Evolutionary conservation across 1,284 basidiomycete species (phyloP), one percentile per base, ranked within the genome.

Genomic region (Anthracocystis panici-leucophaei): DNA sequence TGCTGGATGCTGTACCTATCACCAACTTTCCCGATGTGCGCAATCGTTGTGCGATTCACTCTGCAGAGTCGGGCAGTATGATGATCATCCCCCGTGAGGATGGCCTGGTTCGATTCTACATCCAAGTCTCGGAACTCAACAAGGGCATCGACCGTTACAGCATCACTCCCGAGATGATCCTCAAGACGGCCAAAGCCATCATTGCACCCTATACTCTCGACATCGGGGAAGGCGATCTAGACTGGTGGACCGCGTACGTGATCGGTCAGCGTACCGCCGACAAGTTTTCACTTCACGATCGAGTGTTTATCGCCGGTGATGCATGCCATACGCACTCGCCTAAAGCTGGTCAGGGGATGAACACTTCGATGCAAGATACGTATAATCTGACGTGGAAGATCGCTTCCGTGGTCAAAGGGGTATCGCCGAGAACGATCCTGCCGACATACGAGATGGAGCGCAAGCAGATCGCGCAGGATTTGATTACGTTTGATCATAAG

Each of bases 401-500:
- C 48, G 88, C 87, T 0, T 89, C 92, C 56, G 92, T 93, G 21
- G 85, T 93, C 20, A 89, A 89, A 54, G 92, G 91, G 10, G 90
- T 90, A 88, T 91, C 92, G 1, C 87, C 89, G 42, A 86, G 88
- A 2, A 89, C 89, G 0, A 85, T 95, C 12, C 86, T 95, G 23
- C 88, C 90, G 78, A 93, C 93, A 27, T 68, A 66, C 55, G 62
- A 70, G 53, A 50, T 57, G 90, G 83, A 93, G 91, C 75, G 92
- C 92, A 0, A 89, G 57, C 75, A 80, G 57, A 78, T 78, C 20
- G 83, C 80, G 16, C 60, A 92, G 83, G 91, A 93, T 74, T 88
- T 95, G 58, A 94, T 94, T 77, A 84, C 89, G 63, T 93, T 93
- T 76, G 93, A 95, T 85, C 90, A 90, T 83, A 86, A 91, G 75